Base-by-base conservation (phyloP, 345 rosid species). In the Gossypium australe region DNA sequence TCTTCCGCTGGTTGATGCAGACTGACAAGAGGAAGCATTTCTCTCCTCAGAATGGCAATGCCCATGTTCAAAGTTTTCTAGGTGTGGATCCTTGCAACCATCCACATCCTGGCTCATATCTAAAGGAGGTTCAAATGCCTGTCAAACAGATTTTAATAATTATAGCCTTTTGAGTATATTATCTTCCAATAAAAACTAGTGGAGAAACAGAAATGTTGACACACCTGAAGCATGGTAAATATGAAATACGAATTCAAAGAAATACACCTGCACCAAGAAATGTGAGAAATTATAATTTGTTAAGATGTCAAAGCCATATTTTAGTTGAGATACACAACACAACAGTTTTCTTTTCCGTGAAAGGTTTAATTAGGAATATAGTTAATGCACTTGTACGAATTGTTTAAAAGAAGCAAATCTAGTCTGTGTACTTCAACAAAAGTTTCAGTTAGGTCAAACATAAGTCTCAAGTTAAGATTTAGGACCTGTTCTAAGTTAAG, bases 121-220 rank as follows among this genome's bases (percentile, higher is more conserved):
- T 65, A 93, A 77, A 53, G 99, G 99, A n/a, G 99, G 97, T 64
- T 93, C 98, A 86, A 95, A 95, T 80, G 91, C 94, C 99, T 95
- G 87, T 81, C 82, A 83, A 71, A 74, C 20, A 80, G 9, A 61
- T 79, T 34, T 34, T 71, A 77, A 24, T 43, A 74, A 71, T 69
- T 57, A 68, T 12, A 74, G 45, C 71, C 52, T 58, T 29, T 53
- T 47, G 62, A 57, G 58, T 64, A 60, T 69, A 51, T 34, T 22
- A 27, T 82, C 58, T 66, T 66, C 64, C 56, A 70, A 63, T 49
- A 45, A 52, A 61, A 62, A 70, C 5, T 77, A 29, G 44, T 44
- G 66, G 69, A 77, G 24, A 49, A 63, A 8, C 7, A 55, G 59
- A 75, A 67, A 78, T 49, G 43, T 51, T 72, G 77, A 82, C 86